Conservation (phyloP, 2,329 filamentous ascomycete genomes). For the Aspergillus tamarii region DNA sequence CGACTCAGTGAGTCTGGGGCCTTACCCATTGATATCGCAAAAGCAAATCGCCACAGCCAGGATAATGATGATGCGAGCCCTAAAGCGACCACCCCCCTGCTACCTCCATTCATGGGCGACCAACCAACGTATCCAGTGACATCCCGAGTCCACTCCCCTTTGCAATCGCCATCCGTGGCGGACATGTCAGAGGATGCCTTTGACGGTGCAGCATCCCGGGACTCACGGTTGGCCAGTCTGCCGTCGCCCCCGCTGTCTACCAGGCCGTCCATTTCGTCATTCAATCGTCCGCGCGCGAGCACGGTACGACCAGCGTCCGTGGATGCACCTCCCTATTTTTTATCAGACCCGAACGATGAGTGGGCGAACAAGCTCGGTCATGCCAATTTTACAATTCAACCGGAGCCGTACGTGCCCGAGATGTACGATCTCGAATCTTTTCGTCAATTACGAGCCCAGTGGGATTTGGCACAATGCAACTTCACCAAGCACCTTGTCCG, state of each 20-base stretch:
- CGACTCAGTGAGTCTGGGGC: constrained; percentile 52
- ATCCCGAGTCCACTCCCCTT: constrained; percentile 71
- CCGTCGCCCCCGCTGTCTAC: constrained; percentile 76
- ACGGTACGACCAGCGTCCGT: constrained; percentile 47
- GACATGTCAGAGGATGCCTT: constrained; percentile 53
- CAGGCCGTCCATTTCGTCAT: constrained; percentile 76
- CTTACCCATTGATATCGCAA: constrained; percentile 56
- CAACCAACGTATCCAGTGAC: constrained; percentile 51
- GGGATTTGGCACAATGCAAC: constrained; percentile 80
- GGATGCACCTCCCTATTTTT: constrained; percentile 61
- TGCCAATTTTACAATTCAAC: constrained; percentile 87
- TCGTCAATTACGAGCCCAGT: constrained; percentile 72
- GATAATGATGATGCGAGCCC: constrained; percentile 56
- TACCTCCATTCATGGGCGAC: constrained; percentile 77
- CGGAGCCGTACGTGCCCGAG: constrained; percentile 75
- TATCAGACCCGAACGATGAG: constrained; percentile 70
- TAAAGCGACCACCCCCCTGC: constrained; percentile 77
- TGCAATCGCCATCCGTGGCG: constrained; percentile 81
- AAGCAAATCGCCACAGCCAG: constrained; percentile 53
- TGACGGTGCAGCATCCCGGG: constrained; percentile 47
- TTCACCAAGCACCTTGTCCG: constrained; percentile 88
- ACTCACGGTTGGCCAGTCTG: constrained; percentile 52
- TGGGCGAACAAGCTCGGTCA: constrained; percentile 88
- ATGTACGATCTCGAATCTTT: constrained; percentile 62
- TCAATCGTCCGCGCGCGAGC: constrained; percentile 57